Base-by-base conservation (phyloP, 1,284 basidiomycete species). In the Coniophora puteana region DNA sequence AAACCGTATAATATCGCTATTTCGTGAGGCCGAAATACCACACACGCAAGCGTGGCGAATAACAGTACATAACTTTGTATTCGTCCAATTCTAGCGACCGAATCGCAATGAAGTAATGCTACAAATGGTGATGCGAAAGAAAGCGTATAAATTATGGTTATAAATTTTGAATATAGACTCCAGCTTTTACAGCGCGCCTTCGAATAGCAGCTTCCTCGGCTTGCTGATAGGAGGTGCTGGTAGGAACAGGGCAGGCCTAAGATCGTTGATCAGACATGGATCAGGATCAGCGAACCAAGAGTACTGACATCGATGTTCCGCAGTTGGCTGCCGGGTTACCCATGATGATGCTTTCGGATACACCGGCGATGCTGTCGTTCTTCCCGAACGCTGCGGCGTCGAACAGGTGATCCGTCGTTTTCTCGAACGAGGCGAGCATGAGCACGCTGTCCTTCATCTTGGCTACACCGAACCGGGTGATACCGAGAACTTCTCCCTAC, bases 391-490 rank as follows among this genome's bases (percentile, higher is more conserved):
- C 87, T 4, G 96, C 90, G 1, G 96, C 96, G 57, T 99, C 94
- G 66, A 99, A 99, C 48, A 99, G 68, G 63, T 99, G 96, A 68
- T 99, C 96, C 10, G 96, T 99, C 21, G 96, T 99, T 72, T 99
- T 99, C 67, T 99, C 96, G 63, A 99, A 99, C 23, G 93, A 96
- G 8, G 96, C 96, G 56, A 99, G 73, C 96, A 99, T 99, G 53
- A 99, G 78, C 1, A 98, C 94, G 54, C 93, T 97, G 67, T 99
- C 96, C 69, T 99, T 99, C 93, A 99, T 99, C 69, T 99, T 99
- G 18, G 95, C 93, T n/a, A 99, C 95, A 62, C 96, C 96, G 67
- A 99, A 99, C 17, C 96, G 88, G 8, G 96, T 99, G 64, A 99
- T 99, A 42, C 96, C 96, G 41, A 99, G 71, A 5, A 99, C 93